These are phyloP conservation scores for Bipolaris bicolor DNA, from an alignment of 2,329 filamentous ascomycete species.

Conservation along the genomic window DNA sequence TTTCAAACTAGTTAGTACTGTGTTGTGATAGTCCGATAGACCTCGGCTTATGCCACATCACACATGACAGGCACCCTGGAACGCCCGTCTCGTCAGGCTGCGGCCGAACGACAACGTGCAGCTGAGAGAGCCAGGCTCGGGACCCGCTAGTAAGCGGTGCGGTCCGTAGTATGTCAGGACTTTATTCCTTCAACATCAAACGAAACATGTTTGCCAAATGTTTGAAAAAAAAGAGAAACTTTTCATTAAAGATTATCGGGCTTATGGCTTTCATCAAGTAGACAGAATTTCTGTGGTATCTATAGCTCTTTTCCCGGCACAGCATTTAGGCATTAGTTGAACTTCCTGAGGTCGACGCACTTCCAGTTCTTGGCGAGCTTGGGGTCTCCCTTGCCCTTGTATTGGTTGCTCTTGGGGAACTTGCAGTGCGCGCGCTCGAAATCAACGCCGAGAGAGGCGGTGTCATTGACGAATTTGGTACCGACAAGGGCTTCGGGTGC, in stretches of 20 bases:
- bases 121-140: background rate
- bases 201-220: background rate
- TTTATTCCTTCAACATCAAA: background rate
- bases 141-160: background rate
- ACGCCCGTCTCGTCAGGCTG: background rate
- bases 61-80: background rate
- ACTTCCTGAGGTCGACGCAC: slow-evolving; percentile 29
- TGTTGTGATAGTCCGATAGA: too few relatives aligned
- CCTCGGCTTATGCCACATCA: background rate
- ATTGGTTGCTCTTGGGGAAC: slow-evolving; percentile 45
- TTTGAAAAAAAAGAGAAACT: too few relatives aligned
- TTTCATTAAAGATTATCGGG: background rate
- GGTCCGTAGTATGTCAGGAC: background rate
- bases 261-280: background rate
- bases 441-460: slow-evolving; percentile 34
- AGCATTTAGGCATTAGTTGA: background rate
- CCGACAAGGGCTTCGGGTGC: slow-evolving; percentile 51
- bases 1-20: background rate
- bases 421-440: slow-evolving; percentile 48
- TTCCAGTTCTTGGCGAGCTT: slow-evolving; percentile 42
- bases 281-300: background rate
- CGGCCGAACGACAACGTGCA: slow-evolving; percentile 1
- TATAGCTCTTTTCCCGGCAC: background rate
- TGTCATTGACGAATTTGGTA: slow-evolving; percentile 41
- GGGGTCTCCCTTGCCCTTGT: slow-evolving; percentile 40